phyloP scores from a whole-genome alignment of 148 eudicot species.

The Vaccinium corymbosum region DNA sequence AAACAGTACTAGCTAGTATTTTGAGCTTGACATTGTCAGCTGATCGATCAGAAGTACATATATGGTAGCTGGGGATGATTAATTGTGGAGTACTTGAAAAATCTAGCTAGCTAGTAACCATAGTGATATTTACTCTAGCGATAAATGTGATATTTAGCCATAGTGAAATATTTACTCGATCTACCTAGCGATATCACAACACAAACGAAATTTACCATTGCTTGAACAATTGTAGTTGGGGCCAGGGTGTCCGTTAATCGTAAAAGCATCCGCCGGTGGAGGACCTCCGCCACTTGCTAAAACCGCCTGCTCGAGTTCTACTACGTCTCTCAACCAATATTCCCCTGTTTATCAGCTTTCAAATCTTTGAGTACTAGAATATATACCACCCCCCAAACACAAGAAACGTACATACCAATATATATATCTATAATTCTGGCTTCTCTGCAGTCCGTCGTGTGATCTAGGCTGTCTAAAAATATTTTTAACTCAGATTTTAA shows the following conservation, averaged over 20 bases:
- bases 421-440: no score
- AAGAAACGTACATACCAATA: no score
- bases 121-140: background rate
- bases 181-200: background rate
- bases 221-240: slow-evolving; percentile 56
- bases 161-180: background rate
- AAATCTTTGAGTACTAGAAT: background rate
- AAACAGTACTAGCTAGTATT: no score
- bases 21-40: background rate
- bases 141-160: background rate
- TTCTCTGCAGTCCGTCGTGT: no score
- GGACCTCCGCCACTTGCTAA: slow-evolving; percentile 58
- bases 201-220: slow-evolving; percentile 34
- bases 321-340: slow-evolving; percentile 48
- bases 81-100: background rate
- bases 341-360: slow-evolving; percentile 34
- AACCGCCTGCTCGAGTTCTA: slow-evolving; percentile 48
- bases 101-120: background rate
- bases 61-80: background rate
- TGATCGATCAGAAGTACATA: background rate
- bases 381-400: background rate
- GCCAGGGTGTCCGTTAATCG: slow-evolving; percentile 65
- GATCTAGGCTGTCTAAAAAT: no score
- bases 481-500: no score
- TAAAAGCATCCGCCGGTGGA: slow-evolving; percentile 55